Conservation (phyloP, 441 rosid genomes). For the Pelargonium cotyledonis region DNA sequence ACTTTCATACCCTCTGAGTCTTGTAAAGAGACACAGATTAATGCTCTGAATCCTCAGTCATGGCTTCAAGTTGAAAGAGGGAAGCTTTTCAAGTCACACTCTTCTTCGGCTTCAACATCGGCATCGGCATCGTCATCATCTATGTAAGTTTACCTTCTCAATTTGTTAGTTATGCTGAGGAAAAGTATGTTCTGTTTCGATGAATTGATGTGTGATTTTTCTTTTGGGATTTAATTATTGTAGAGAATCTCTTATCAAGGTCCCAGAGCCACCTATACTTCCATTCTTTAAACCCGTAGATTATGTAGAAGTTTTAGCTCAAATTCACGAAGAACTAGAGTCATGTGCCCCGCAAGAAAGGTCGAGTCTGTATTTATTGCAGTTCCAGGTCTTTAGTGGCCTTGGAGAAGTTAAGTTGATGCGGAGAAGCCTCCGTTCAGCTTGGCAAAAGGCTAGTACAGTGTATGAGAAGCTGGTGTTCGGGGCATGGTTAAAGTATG, state of each 20-base stretch:
- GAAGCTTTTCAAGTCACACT: constrained; percentile 53
- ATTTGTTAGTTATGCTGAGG: constrained; percentile 7
- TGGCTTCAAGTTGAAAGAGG: constrained; percentile 99
- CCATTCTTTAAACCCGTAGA: constrained; percentile 82
- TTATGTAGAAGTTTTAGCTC: constrained; percentile 93
- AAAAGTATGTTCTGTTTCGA: constrained; percentile 5
- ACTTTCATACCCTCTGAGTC: constrained; percentile 71
- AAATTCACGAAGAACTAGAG: constrained; percentile 95
- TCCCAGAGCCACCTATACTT: constrained; percentile 68
- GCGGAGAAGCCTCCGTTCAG: constrained; percentile 82
- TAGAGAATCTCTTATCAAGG: constrained; percentile 94
- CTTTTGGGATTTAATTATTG: constrained; percentile 25
- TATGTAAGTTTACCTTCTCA: constrained; percentile 45
- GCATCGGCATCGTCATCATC: constrained; percentile 32
- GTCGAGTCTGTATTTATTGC: constrained; percentile 63
- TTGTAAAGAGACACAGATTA: constrained; percentile 74
- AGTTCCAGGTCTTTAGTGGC: constrained; percentile 88
- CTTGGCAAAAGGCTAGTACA: constrained; percentile 77
- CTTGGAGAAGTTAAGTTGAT: constrained; percentile 81
- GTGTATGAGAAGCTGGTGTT: constrained; percentile 85
- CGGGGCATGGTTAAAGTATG: constrained; percentile 89
- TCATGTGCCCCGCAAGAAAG: constrained; percentile 59
- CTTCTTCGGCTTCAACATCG: constrained; percentile 28
- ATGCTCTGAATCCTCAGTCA: constrained; percentile 87
- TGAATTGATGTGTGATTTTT: constrained; percentile 25